Percentiles rank a stretch among this genome's conserved stretches.
Evolutionary conservation across 2,329 filamentous ascomycete species (phyloP).

Genomic region (Microdochium trichocladiopsis): DNA sequence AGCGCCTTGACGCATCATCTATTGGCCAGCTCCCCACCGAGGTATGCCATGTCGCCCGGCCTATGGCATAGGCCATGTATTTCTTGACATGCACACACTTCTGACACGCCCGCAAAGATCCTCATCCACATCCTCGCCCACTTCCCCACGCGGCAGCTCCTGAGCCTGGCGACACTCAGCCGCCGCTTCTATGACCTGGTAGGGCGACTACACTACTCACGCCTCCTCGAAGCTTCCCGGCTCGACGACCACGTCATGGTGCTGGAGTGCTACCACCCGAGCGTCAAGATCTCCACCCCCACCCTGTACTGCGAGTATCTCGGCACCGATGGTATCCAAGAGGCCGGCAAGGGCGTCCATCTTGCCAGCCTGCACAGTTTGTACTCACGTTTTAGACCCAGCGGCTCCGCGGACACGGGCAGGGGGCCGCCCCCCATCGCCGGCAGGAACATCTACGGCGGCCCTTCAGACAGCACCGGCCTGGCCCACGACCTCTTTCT

Average conservation of each 20-base stretch:
- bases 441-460: conserved; percentile 4
- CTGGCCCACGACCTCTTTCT: conserved; percentile 43
- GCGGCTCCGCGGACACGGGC: conserved; percentile 40
- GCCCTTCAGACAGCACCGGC: conserved; percentile 3
- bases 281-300: conserved; percentile 59
- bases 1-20: too few relatives aligned
- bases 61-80: too few relatives aligned
- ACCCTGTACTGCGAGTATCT: conserved; percentile 61
- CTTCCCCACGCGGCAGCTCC: conserved; percentile 42
- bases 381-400: conserved; percentile 66
- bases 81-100: too few relatives aligned
- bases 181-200: conserved; percentile 58
- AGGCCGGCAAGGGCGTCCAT: conserved; percentile 24
- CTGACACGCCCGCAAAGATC: conserved; percentile 34
- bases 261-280: conserved; percentile 73
- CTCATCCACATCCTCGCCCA: conserved; percentile 40
- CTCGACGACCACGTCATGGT: conserved; percentile 60
- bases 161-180: conserved; percentile 51
- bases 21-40: too few relatives aligned
- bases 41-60: too few relatives aligned
- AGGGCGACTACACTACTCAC: conserved; percentile 55
- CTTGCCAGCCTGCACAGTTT: conserved; percentile 41
- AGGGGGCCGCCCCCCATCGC: not conserved
- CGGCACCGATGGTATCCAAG: conserved; percentile 52
- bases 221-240: conserved; percentile 51